Conservation (phyloP, 1,284 basidiomycete genomes). For the Apiotrichum akiyoshidainum region DNA sequence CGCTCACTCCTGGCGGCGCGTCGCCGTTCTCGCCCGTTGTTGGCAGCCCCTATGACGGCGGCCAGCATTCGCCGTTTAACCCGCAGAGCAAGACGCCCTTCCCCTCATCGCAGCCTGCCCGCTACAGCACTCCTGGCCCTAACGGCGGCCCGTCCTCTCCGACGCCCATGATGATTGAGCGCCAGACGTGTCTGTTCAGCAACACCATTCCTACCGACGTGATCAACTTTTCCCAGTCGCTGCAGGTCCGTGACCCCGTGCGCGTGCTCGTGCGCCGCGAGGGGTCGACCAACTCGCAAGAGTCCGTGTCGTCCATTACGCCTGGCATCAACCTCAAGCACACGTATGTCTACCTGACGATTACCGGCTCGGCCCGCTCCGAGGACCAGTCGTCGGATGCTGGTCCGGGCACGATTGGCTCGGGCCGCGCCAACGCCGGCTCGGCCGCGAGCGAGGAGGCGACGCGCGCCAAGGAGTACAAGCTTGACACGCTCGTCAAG, state of each 20-base stretch:
- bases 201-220: slow-evolving; percentile 58
- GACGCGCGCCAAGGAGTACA: slow-evolving; percentile 90
- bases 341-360: slow-evolving; percentile 87
- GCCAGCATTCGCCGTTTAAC: slow-evolving; percentile 56
- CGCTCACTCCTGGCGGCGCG: slow-evolving; percentile 31
- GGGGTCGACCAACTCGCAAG: slow-evolving; percentile 59
- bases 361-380: slow-evolving; percentile 72
- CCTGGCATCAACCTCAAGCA: slow-evolving; percentile 73
- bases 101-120: slow-evolving; percentile 54
- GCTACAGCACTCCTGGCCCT: slow-evolving; percentile 28
- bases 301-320: slow-evolving; percentile 48
- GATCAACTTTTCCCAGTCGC: slow-evolving; percentile 54
- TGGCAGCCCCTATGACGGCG: slow-evolving; percentile 47
- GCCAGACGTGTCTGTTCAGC: slow-evolving; percentile 92
- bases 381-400: slow-evolving; percentile 59
- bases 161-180: slow-evolving; percentile 55
- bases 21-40: slow-evolving; percentile 43
- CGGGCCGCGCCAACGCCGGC: slow-evolving; percentile 58
- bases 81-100: slow-evolving; percentile 50
- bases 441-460: slow-evolving; percentile 68
- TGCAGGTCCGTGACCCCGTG: slow-evolving; percentile 84
- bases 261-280: slow-evolving; percentile 94
- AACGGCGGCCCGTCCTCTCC: slow-evolving; percentile 14
- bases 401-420: slow-evolving; percentile 84
- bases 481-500: slow-evolving; percentile 89